Evolutionary conservation across 371 early-diverging fungal species (phyloP).

Genomic region (Enterocytospora artemiae): DNA sequence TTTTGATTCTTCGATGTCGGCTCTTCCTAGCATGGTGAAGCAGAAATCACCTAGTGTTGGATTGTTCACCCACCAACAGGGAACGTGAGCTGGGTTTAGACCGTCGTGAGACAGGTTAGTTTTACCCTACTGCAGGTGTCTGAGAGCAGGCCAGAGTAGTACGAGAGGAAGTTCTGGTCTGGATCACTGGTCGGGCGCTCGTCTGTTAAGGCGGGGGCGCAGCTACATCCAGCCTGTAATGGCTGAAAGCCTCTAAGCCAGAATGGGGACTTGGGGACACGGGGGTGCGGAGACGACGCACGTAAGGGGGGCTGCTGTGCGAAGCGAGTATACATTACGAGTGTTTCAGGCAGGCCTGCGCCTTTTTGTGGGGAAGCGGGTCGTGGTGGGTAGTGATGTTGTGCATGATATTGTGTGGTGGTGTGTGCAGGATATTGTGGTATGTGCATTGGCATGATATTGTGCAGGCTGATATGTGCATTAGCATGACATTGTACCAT

Average conservation of each 20-base stretch:
- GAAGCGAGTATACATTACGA: conserved; percentile 4
- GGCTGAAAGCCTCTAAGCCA: conserved; percentile 63
- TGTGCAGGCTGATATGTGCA: no score
- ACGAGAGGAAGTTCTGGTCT: conserved; percentile 62
- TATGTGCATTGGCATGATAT: no score
- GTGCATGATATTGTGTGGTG: no score
- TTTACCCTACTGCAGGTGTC: conserved; percentile 62
- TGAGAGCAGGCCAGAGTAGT: conserved; percentile 61
- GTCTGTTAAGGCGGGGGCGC: conserved; percentile 58
- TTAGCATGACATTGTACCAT: no score
- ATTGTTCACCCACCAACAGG: conserved; percentile 64
- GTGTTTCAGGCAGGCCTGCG: conserved; percentile 10
- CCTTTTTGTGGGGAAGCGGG: no score
- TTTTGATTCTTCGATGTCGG: conserved; percentile 66
- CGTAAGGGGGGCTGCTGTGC: conserved; percentile 15
- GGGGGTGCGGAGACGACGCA: conserved; percentile 17
- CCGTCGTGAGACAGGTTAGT: conserved; percentile 66
- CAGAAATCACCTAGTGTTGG: conserved; percentile 63
- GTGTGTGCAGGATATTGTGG: no score
- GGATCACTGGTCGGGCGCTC: conserved; percentile 61
- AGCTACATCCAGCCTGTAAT: conserved; percentile 61
- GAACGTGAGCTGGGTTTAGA: conserved; percentile 66
- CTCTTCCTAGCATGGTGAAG: conserved; percentile 65
- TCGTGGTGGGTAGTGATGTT: no score
- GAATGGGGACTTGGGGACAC: conserved; percentile 56